Base-by-base conservation (phyloP, 495 filamentous ascomycete species). In the Penicillium angulare region DNA sequence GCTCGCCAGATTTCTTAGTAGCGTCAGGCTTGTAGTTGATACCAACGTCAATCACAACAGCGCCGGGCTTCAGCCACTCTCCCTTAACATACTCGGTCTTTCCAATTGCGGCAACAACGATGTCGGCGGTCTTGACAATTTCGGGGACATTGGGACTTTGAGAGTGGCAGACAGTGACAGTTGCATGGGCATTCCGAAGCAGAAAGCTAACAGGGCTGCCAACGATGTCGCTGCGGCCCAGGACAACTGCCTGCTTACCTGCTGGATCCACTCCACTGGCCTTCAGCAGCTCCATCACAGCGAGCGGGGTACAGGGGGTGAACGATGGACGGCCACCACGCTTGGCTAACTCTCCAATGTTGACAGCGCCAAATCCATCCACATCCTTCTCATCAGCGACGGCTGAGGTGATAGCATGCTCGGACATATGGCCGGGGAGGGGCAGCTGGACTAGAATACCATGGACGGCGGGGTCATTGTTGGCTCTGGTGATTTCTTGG, bases 271-370 rank as follows among this genome's bases (percentile, higher is more conserved):
- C 86, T 16, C 90, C 92, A 44, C 86, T 84, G 60, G 92, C 89
- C 60, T 87, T 64, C 33, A 98, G 76, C 52, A 98, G 79, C 31
- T 88, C 88, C 90, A 97, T 97, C 49, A 97, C 88, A 52, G 93
- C 93, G 73, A 96, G 90, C 7, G 93, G 95, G 2, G 93, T 98
- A 76, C 93, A 98, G 33, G 93, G 93, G 46, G 83, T 81, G 68
- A 97, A 98, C 29, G 88, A 77, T 17, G 93, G 95, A 41, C 78
- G 77, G 15, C 92, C 92, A 34, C 93, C 90, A 52, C 90, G 85
- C 79, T 97, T 97, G 47, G 95, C 91, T 55, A 98, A 80, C 66
- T 97, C 91, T 45, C 93, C 93, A 60, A 97, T 96, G 69, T 96
- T 97, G 54, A 80, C 77, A 23, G 88, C 84, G 33, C 95, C 92